Conservation (phyloP, 129 eudicot genomes). For the Pulicaria dysenterica region DNA sequence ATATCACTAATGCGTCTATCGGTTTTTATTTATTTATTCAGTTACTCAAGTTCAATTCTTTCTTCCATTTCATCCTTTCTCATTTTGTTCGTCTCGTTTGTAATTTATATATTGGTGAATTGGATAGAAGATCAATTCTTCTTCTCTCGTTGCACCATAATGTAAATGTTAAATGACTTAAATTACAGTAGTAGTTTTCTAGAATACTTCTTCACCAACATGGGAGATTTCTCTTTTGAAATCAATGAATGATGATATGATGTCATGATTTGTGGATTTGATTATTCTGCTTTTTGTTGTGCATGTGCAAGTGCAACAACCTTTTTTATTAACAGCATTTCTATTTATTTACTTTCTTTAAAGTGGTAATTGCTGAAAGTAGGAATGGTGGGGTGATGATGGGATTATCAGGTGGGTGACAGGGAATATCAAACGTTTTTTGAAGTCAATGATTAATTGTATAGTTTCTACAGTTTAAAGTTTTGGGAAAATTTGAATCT, state of each 20-base stretch:
- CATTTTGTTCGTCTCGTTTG: neutral
- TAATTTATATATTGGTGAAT: neutral
- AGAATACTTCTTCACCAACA: neutral
- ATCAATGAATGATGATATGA: neutral
- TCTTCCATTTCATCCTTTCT: neutral
- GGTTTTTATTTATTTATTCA: neutral
- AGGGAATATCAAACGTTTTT: neutral
- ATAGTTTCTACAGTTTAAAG: neutral
- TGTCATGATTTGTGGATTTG: neutral
- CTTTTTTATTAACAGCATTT: neutral
- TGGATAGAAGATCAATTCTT: neutral
- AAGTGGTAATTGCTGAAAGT: neutral
- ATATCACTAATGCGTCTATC: neutral
- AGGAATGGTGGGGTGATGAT: neutral
- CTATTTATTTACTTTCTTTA: neutral
- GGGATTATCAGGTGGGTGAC: neutral
- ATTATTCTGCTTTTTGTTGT: neutral
- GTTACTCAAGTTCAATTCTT: neutral
- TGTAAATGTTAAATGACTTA: neutral
- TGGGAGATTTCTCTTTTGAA: constrained; percentile 18
- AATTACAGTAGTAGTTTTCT: neutral
- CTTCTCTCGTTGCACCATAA: neutral
- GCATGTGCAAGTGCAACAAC: constrained; percentile 4
- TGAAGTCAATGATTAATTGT: neutral
- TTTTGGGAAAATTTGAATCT: neutral